Evolutionary conservation across 495 filamentous ascomycete genomes (phyloP).

Genomic region (Wilcoxina mikolae): DNA sequence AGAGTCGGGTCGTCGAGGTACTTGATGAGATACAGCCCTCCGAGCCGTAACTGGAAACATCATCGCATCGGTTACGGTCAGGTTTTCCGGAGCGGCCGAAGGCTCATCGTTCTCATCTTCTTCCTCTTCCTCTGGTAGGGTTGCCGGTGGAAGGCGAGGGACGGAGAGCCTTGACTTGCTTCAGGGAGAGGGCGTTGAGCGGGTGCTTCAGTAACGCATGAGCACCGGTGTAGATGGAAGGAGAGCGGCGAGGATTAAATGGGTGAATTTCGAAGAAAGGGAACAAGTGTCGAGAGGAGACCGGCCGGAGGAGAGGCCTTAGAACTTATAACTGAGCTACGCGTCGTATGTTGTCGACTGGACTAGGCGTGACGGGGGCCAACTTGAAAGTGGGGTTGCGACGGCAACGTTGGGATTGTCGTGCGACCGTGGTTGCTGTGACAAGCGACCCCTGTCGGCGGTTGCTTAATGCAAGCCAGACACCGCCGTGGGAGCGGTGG

Average conservation of each 20-base stretch:
- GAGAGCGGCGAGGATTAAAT: conserved; percentile 51
- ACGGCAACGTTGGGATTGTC: too few species aligned
- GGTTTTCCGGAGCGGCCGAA: conserved; percentile 50
- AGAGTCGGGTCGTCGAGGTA: conserved; percentile 68
- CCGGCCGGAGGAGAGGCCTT: background rate
- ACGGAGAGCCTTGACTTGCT: conserved; percentile 11
- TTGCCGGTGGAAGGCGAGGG: conserved; percentile 55
- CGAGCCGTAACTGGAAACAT: conserved; percentile 73
- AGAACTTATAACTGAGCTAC: too few species aligned
- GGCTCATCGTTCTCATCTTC: conserved; percentile 45
- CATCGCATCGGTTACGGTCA: conserved; percentile 68
- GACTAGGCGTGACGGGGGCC: too few species aligned
- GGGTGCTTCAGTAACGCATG: conserved; percentile 61
- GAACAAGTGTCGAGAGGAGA: background rate
- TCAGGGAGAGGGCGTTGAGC: conserved; percentile 19
- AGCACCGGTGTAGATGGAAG: conserved; percentile 60
- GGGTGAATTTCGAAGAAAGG: conserved; percentile 16
- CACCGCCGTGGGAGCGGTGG: too few species aligned
- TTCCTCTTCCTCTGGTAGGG: conserved; percentile 37
- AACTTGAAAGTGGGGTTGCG: too few species aligned
- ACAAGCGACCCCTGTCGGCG: too few species aligned
- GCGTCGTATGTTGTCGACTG: too few species aligned
- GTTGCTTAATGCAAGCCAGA: too few species aligned
- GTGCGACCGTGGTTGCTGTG: too few species aligned
- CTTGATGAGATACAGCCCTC: conserved; percentile 72